Base-by-base conservation (phyloP, 371 early-diverging fungal species). In the Lichtheimia hyalospora region DNA sequence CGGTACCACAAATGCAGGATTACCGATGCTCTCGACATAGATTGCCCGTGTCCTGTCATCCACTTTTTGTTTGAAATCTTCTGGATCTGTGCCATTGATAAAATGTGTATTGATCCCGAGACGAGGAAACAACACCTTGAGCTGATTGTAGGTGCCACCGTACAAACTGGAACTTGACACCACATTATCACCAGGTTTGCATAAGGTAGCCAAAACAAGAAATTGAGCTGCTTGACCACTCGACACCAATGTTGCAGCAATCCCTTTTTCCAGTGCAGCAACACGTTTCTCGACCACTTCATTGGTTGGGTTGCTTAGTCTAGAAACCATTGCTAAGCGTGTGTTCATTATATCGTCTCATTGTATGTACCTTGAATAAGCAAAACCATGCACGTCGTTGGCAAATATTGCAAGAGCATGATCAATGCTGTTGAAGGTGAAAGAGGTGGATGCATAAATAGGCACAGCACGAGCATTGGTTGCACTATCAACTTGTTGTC, bases 121-220 rank as follows among this genome's bases (percentile, higher is more conserved):
- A 24, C 93, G 84, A 10, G 92, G 91, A 34, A 96, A 77, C 15
- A 82, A 62, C 28, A 90, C 85, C 79, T 94, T 94, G 80, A 95
- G 85, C 72, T 90, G 92, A 74, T 92, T 93, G 82, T 89, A 91
- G 12, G 94, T 92, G n/a, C 94, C 95, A 43, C 95, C 94, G 66
- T 94, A 95, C 24, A 95, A 69, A 62, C 77, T 89, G 15, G 82
- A 74, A 25, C 90, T 85, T 14, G 93, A 73, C 24, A 96, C 85
- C 57, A 96, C 90, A 71, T 93, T 96, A 66, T 93, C 92, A 34
- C 94, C 95, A 6, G 82, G 49, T 54, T 84, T 77, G 60, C 88
- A 87, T 46, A 95, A 52, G 14, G 89, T 92, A 20, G 88, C 77
- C 39, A 94, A 77, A 13, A 93, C 84, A 40, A 89, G 65, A 70